A percentile compares a stretch with the other conserved stretches of the same genome.
These are phyloP conservation scores for Malus hybrid DNA, from an alignment of 331 rosid genomes.

Conservation along the genomic window DNA sequence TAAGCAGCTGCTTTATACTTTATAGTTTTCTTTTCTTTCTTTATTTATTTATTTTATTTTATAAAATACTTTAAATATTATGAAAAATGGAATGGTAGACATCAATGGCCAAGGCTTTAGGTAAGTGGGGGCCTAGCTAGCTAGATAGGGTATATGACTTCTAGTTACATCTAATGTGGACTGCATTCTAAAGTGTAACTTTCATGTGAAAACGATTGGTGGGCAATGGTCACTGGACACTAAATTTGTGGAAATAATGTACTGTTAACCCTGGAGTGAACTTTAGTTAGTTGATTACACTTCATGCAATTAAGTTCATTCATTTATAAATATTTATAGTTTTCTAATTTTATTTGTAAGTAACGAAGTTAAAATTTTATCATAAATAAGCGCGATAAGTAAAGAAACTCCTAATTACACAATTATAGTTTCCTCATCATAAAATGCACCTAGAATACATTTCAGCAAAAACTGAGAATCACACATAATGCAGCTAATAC, in stretches of 20 bases:
- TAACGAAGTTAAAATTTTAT: too few species aligned
- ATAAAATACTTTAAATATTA: background rate
- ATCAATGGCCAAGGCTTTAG: background rate
- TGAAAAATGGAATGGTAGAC: background rate
- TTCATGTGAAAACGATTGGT: constrained; percentile 15
- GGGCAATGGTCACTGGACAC: background rate
- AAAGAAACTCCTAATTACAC: background rate
- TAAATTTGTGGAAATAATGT: constrained; percentile 1
- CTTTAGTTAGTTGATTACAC: background rate
- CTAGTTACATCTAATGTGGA: background rate
- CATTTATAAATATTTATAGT: background rate
- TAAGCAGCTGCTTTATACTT: constrained; percentile 10
- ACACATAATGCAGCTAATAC: background rate
- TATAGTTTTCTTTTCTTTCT: background rate
- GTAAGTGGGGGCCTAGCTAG: constrained; percentile 10
- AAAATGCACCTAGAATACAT: background rate
- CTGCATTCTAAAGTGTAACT: constrained; percentile 8
- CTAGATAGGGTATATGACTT: background rate
- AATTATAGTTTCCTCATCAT: too few species aligned
- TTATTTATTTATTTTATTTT: background rate
- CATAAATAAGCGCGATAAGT: background rate
- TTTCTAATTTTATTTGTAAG: too few species aligned
- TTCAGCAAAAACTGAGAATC: background rate
- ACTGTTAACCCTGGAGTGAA: background rate
- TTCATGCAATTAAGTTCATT: background rate